phyloP scores from a whole-genome alignment of 192 early-diverging fungal species.

The Backusella luteola region DNA sequence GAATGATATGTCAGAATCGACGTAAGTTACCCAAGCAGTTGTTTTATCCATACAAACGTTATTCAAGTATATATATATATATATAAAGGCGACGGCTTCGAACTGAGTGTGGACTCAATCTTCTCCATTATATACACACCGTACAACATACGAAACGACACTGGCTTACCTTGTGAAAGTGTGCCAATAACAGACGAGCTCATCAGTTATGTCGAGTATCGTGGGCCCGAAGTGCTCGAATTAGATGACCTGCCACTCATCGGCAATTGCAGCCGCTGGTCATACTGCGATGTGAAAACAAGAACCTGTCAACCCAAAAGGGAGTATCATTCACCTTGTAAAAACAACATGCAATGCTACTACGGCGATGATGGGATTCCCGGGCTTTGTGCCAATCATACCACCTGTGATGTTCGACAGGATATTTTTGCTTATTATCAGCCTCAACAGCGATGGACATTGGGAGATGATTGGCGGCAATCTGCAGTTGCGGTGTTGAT shows the following conservation, averaged over 20 bases:
- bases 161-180: slow-evolving; percentile 25
- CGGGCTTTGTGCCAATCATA: slow-evolving; percentile 23
- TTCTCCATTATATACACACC: slow-evolving; percentile 26
- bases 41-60: not conserved
- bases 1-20: slow-evolving; percentile 22
- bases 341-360: slow-evolving; percentile 31
- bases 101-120: slow-evolving; percentile 19
- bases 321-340: slow-evolving; percentile 20
- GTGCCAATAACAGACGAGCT: slow-evolving; percentile 30
- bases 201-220: slow-evolving; percentile 26
- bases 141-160: slow-evolving; percentile 19
- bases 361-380: slow-evolving; percentile 23
- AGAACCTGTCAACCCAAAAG: slow-evolving; percentile 36
- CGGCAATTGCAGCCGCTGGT: slow-evolving; percentile 35
- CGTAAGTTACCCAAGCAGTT: slow-evolving; percentile 13
- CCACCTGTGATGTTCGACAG: slow-evolving; percentile 20
- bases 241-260: slow-evolving; percentile 26
- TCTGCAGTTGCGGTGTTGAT: slow-evolving; percentile 19
- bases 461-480: slow-evolving; percentile 30
- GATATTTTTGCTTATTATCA: slow-evolving; percentile 19
- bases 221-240: slow-evolving; percentile 30
- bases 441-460: slow-evolving; percentile 16
- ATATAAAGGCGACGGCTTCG: slow-evolving; percentile 16
- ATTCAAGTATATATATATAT: not conserved
- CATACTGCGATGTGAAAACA: slow-evolving; percentile 29